phyloP scores from a whole-genome alignment of 2,329 filamentous ascomycete species.

The Gaeumannomyces tritici region DNA sequence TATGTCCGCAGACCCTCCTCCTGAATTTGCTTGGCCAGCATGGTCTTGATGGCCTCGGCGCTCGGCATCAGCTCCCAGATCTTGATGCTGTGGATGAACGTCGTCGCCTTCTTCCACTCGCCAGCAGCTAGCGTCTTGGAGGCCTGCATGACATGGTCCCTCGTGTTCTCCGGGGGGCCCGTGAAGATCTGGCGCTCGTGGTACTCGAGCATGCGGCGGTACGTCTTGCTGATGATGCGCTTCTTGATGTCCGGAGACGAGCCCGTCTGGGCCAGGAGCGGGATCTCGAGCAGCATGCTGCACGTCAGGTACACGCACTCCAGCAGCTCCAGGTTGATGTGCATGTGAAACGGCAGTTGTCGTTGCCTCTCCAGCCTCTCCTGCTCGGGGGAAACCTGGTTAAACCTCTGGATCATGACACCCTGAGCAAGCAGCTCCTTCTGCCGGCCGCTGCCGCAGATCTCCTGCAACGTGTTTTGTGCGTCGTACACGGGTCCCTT shows the following conservation, averaged over 20 bases:
- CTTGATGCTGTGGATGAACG: constrained; percentile 96
- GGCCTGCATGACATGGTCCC: constrained; percentile 98
- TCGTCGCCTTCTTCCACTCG: constrained; percentile 95
- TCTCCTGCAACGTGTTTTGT: constrained; percentile 94
- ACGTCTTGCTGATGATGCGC: constrained; percentile 97
- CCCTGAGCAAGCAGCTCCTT: constrained; percentile 97
- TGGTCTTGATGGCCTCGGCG: constrained; percentile 85
- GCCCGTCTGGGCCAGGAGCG: constrained; percentile 89
- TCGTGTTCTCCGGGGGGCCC: constrained; percentile 94
- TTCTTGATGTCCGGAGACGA: constrained; percentile 96
- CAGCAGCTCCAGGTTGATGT: constrained; percentile 97
- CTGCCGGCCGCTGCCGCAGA: constrained; percentile 92
- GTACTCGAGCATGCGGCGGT: constrained; percentile 98
- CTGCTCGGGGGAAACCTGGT: constrained; percentile 92
- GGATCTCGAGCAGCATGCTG: constrained; percentile 98
- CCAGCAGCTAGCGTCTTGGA: constrained; percentile 93
- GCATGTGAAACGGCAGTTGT: constrained; percentile 99
- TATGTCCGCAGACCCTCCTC: constrained; percentile 97
- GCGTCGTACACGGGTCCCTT: constrained; percentile 95
- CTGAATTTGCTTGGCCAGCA: constrained; percentile 97
- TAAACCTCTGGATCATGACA: constrained; percentile 96
- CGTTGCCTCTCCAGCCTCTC: constrained; percentile 95
- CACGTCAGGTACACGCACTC: constrained; percentile 98
- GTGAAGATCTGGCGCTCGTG: constrained; percentile 99
- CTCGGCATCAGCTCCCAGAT: constrained; percentile 98